Evolutionary conservation across 2,329 filamentous ascomycete genomes (phyloP).

Genomic region (Pseudocercospora crystallina): DNA sequence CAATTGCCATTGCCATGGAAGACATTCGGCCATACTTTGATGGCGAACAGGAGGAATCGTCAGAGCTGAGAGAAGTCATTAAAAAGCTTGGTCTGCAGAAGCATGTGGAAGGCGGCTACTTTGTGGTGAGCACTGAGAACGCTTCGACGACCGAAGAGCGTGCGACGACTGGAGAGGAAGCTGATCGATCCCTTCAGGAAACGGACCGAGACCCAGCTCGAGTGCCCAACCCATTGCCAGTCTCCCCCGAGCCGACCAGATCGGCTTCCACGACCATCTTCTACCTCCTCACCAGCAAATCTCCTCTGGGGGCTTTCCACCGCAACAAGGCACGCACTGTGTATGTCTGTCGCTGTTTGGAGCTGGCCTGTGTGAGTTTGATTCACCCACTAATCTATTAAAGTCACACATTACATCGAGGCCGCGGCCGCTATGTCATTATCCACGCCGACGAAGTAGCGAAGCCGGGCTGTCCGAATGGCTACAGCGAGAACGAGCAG

Average conservation of each 20-base stretch:
- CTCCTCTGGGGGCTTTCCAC: conserved; percentile 62
- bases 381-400: too few relatives aligned
- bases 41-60: conserved; percentile 11
- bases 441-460: conserved; percentile 57
- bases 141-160: too few relatives aligned
- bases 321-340: conserved; percentile 59
- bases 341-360: neutral
- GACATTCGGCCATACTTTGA: neutral
- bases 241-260: conserved; percentile 42
- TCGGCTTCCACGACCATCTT: conserved; percentile 62
- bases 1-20: too few relatives aligned
- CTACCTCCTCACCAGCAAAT: conserved; percentile 61
- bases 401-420: conserved; percentile 61
- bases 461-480: conserved; percentile 14
- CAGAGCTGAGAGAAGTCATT: conserved; percentile 41
- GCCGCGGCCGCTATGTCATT: conserved; percentile 63
- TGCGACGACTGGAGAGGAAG: too few relatives aligned
- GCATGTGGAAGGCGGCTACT: conserved; percentile 67
- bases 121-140: conserved; percentile 32
- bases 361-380: conserved; percentile 35
- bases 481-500: conserved; percentile 49
- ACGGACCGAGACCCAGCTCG: conserved; percentile 56
- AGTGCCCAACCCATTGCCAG: conserved; percentile 56
- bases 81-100: conserved; percentile 49
- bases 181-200: conserved; percentile 36